Evolutionary conservation across 805 yeast species (phyloP).

Genomic region (Tetrapisispora taiwanensis): DNA sequence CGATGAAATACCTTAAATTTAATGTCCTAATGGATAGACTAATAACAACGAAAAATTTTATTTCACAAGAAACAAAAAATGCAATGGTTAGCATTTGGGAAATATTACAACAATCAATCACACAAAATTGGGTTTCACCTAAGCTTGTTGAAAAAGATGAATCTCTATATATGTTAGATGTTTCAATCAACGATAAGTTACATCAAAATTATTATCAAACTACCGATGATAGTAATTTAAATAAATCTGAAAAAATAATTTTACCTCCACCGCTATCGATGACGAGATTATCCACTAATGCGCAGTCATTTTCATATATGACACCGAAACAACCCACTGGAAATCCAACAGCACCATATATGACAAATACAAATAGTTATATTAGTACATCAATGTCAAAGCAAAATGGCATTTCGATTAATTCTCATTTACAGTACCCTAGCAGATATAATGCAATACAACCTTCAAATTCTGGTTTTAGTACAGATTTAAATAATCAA

Average conservation of each 20-base stretch:
- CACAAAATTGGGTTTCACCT: constrained; percentile 2
- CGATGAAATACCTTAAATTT: constrained; percentile 1
- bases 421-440: background rate
- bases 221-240: background rate
- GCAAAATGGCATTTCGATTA: background rate
- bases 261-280: constrained; percentile 1
- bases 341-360: background rate
- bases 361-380: background rate
- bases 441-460: background rate
- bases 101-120: background rate
- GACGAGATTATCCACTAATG: background rate
- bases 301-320: background rate
- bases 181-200: background rate
- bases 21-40: constrained; percentile 2
- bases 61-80: background rate
- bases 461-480: background rate
- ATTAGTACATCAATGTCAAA: background rate
- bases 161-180: background rate
- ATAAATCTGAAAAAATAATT: background rate
- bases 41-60: background rate
- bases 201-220: background rate
- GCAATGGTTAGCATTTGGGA: constrained; percentile 2
- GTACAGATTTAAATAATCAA: background rate
- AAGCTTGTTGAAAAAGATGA: background rate
- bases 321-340: background rate